Percentiles rank a stretch among this genome's conserved stretches.
These are phyloP conservation scores for Thraustochytrium sp. DNA, from an alignment of 352 stramenopile genomes.

Conservation along the genomic window DNA sequence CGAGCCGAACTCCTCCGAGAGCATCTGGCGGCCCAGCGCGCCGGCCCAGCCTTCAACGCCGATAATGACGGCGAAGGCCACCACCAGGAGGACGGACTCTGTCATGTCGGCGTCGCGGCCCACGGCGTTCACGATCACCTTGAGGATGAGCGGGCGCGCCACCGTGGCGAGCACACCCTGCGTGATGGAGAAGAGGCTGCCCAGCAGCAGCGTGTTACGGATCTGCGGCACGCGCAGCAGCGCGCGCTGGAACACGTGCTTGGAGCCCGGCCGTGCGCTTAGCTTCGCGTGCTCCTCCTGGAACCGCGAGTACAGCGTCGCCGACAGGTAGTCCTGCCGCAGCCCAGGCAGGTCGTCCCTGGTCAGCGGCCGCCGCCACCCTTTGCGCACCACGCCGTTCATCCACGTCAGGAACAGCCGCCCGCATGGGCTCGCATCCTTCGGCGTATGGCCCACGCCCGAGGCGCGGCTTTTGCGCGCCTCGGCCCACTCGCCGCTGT, in stretches of 20 bases:
- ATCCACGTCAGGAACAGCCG: conserved; percentile 10
- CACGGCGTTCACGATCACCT: neutral
- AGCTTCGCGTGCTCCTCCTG: neutral
- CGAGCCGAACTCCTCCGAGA: conserved; percentile 31
- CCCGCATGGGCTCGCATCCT: neutral
- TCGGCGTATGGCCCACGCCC: neutral
- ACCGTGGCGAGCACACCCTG: conserved; percentile 16
- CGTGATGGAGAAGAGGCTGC: neutral
- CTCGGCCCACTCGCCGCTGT: conserved; percentile 7
- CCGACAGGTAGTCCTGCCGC: neutral
- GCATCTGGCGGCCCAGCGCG: conserved; percentile 8
- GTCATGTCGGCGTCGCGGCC: neutral
- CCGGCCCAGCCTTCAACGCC: conserved; percentile 18
- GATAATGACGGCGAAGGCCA: neutral
- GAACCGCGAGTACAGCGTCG: neutral
- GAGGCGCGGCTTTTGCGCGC: neutral
- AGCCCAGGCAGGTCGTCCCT: conserved; percentile 17
- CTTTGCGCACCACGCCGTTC: neutral
- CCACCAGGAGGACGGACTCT: neutral
- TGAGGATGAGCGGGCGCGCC: neutral
- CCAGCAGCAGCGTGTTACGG: neutral
- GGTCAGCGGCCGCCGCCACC: neutral
- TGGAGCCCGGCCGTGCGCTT: neutral
- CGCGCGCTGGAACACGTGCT: neutral
- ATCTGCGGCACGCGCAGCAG: conserved; percentile 14